Base-by-base conservation (phyloP, 306 rosid genomes). In the Astragalus membranaceus region DNA sequence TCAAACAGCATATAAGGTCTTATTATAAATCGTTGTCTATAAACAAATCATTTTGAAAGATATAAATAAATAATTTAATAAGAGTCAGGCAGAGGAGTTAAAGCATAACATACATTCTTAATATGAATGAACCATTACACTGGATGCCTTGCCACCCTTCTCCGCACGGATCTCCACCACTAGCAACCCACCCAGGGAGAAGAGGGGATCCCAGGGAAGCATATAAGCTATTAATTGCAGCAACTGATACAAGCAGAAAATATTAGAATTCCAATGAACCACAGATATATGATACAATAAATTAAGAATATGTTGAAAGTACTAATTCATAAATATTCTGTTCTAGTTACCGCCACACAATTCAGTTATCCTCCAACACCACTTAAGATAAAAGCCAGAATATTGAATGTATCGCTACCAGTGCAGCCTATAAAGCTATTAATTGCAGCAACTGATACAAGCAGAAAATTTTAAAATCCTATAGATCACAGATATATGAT, bases 131-230 rank as follows among this genome's bases (percentile, higher is more conserved):
- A 29, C 88, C 86, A 32, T 89, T 86, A 58, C 99, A 95, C 15
- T 58, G 84, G 70, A 95, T 80, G 39, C 99, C 99, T 80, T 95
- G 99, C 99, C 99, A 95, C 16, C 79, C 87, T 65, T 95, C 83
- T 53, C 99, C 99, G 15, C 99, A 95, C 3, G 99, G 99, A 82
- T 95, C 99, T 77, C 97, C 97, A 5, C 85, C 99, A 80, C 69
- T 77, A 10, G 87, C 30, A 72, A 85, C 85, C 99, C 99, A 95
- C 72, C 92, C 89, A 30, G 97, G 99, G 52, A 95, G 83, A 78
- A 33, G 70, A 78, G 99, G 99, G 49, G 76, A 78, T 69, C 96
- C 95, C 74, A 89, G 63, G 10, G 99, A 64, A 48, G 75, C 81
- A 80, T 89, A 75, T 43, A 95, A 85, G 81, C 79, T 85, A 79